These are phyloP conservation scores for Trametes gibbosa DNA, from an alignment of 768 basidiomycete genomes.

Conservation along the genomic window DNA sequence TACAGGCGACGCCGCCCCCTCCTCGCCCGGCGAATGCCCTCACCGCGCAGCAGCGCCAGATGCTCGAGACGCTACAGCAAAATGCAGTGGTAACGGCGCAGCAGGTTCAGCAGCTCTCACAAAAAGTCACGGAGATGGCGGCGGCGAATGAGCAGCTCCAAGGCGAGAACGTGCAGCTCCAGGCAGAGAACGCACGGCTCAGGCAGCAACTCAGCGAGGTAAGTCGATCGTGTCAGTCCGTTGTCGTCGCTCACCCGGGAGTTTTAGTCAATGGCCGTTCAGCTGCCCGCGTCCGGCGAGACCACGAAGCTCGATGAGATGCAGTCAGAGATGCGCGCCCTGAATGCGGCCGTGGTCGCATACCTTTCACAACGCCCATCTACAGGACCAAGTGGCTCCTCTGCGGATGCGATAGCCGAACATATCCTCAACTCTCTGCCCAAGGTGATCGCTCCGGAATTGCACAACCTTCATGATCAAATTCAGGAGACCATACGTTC, in stretches of 20 bases:
- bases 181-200: conserved; percentile 12
- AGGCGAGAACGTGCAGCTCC: conserved; percentile 6
- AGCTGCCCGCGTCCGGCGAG: conserved; percentile 2
- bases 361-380: conserved; percentile 3
- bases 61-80: conserved; percentile 12
- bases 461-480: conserved; percentile 5
- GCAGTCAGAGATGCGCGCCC: conserved; percentile 11
- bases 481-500: conserved; percentile 4
- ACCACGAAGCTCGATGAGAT: conserved; percentile 11
- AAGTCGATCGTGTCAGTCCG: not conserved
- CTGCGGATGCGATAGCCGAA: not conserved
- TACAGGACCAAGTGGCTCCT: not conserved
- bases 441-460: not conserved
- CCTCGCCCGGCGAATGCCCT: conserved; percentile 4
- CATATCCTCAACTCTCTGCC: conserved; percentile 10
- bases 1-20: conserved; percentile 2
- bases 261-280: not conserved
- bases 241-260: not conserved
- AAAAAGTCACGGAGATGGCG: conserved; percentile 14
- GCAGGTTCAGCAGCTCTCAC: conserved; percentile 14
- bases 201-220: conserved; percentile 14
- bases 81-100: conserved; percentile 13
- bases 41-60: conserved; percentile 9
- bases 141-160: conserved; percentile 10
- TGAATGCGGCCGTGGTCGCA: conserved; percentile 16